These are phyloP conservation scores for Lasiodiplodia hormozganensis DNA, from an alignment of 2,329 filamentous ascomycete species.

Conservation along the genomic window DNA sequence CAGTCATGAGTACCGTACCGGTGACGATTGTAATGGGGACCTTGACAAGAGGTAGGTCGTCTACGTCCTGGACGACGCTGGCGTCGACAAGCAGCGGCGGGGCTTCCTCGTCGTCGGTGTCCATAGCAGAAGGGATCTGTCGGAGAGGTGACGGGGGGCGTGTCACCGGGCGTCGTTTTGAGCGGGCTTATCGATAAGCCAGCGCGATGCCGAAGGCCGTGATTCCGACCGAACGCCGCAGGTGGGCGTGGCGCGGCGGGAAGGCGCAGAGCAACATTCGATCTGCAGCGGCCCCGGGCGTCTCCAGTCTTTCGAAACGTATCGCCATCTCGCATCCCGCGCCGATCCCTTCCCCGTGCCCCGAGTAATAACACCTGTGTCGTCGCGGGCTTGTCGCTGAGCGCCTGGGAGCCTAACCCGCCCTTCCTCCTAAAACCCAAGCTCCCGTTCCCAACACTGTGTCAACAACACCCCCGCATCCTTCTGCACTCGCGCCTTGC, in stretches of 20 bases:
- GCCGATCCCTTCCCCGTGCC: constrained; percentile 26
- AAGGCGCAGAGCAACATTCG: background rate
- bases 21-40: constrained; percentile 88
- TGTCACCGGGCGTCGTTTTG: background rate
- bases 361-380: constrained; percentile 6
- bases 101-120: constrained; percentile 64
- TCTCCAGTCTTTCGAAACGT: constrained; percentile 19
- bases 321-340: constrained; percentile 22
- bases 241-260: background rate
- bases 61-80: constrained; percentile 43
- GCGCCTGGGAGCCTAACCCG: constrained; percentile 22
- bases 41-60: constrained; percentile 63
- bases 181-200: constrained; percentile 21
- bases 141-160: background rate
- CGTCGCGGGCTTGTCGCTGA: constrained; percentile 7
- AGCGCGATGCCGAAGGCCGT: background rate
- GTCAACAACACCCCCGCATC: constrained; percentile 3
- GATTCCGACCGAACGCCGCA: constrained; percentile 18
- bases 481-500: background rate
- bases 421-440: constrained; percentile 16
- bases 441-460: background rate
- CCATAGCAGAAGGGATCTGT: constrained; percentile 31
- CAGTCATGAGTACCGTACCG: constrained; percentile 54
- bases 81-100: constrained; percentile 68
- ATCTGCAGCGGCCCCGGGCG: constrained; percentile 16